Conservation (phyloP, 2,329 filamentous ascomycete genomes). For the Fusarium oligoseptatum region DNA sequence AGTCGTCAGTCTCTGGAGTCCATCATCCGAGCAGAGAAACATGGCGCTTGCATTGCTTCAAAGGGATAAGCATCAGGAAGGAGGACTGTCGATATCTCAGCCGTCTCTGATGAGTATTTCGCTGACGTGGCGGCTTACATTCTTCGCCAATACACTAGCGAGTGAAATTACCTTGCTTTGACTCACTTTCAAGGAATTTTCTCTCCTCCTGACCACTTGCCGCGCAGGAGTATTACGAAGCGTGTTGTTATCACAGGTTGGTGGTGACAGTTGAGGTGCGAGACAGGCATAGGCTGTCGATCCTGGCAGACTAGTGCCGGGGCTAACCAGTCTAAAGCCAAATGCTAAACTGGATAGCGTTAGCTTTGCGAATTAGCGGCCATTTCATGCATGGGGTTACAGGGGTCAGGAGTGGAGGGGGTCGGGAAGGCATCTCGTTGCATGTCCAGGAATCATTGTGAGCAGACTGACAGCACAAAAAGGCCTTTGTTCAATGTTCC, state of each 20-base stretch:
- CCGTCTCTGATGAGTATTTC: constrained; percentile 32
- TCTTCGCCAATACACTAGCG: constrained; percentile 13
- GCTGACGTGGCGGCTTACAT: constrained; percentile 34
- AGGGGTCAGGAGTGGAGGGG: too few species aligned
- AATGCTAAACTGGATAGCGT: constrained; percentile 3
- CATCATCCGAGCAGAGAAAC: constrained; percentile 21
- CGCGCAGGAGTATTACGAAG: neutral
- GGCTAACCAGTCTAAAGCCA: neutral
- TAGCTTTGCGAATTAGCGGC: constrained; percentile 29
- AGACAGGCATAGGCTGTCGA: neutral
- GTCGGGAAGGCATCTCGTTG: too few species aligned
- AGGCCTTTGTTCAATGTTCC: neutral
- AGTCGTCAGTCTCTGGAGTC: constrained; percentile 30
- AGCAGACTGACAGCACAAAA: neutral
- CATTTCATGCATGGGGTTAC: neutral
- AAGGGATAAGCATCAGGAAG: constrained; percentile 16
- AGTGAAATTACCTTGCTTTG: neutral
- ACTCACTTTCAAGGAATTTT: neutral
- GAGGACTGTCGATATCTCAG: constrained; percentile 32
- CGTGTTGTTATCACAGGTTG: neutral
- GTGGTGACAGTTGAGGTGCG: neutral
- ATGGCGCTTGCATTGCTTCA: constrained; percentile 15
- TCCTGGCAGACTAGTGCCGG: neutral
- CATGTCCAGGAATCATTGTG: neutral
- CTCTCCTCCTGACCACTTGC: neutral